These are phyloP conservation scores for Mortierella alpina DNA, from an alignment of 192 early-diverging fungal genomes.

Conservation along the genomic window DNA sequence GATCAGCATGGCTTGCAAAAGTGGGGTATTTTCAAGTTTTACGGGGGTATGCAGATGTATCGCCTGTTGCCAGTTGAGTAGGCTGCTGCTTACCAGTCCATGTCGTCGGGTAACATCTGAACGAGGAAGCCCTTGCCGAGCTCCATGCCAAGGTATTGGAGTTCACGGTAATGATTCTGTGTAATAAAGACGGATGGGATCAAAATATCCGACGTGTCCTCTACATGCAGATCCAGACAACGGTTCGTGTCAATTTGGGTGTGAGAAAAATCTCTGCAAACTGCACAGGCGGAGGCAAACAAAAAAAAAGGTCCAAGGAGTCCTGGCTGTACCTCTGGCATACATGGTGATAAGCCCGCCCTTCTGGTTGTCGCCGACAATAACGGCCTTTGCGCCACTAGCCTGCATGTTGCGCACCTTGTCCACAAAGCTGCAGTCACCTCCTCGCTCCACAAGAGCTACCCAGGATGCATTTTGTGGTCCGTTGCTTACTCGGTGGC, in stretches of 20 bases:
- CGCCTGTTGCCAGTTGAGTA: constrained; percentile 4
- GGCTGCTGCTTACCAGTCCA: constrained; percentile 33
- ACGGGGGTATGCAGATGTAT: background rate
- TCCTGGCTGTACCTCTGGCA: constrained; percentile 59
- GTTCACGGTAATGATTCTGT: constrained; percentile 70
- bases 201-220: constrained; percentile 84
- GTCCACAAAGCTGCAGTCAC: constrained; percentile 85
- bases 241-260: background rate
- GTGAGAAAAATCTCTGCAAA: background rate
- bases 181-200: constrained; percentile 93
- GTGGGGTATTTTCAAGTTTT: too few species aligned
- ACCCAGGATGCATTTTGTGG: constrained; percentile 72
- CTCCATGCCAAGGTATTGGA: constrained; percentile 58
- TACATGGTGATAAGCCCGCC: constrained; percentile 91
- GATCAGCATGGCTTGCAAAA: too few species aligned
- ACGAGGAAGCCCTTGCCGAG: constrained; percentile 23
- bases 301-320: background rate
- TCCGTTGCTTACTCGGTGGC: constrained; percentile 56
- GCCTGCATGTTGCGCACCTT: constrained; percentile 93
- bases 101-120: constrained; percentile 39
- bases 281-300: background rate
- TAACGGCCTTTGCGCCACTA: constrained; percentile 84
- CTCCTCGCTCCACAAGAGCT: constrained; percentile 88
- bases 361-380: constrained; percentile 87
- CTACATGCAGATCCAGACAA: constrained; percentile 52